Percentiles rank a stretch among this genome's conserved stretches.
These are phyloP conservation scores for Phytophthora brassicae DNA, from an alignment of 352 stramenopile species.

Conservation along the genomic window DNA sequence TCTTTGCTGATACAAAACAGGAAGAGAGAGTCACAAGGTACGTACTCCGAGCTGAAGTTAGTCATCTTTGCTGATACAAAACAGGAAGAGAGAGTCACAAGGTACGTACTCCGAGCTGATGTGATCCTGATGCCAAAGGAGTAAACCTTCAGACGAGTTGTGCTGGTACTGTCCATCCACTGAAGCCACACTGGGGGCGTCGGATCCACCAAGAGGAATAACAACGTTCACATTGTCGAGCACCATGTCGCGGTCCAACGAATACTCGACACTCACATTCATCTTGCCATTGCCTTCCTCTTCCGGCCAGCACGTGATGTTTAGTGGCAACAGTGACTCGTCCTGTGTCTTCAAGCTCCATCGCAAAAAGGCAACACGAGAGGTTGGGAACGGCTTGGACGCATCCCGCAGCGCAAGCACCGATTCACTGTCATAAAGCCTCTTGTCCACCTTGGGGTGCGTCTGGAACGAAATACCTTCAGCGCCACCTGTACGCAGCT, in stretches of 20 bases:
- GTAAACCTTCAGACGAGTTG: constrained; percentile 64
- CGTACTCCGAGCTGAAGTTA: constrained; percentile 75
- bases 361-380: constrained; percentile 77
- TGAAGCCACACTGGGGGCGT: constrained; percentile 71
- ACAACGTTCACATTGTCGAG: constrained; percentile 89
- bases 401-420: constrained; percentile 79
- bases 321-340: constrained; percentile 80
- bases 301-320: constrained; percentile 89
- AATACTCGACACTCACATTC: constrained; percentile 89
- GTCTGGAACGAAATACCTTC: constrained; percentile 86
- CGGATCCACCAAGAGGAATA: constrained; percentile 70
- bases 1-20: not conserved
- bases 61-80: not conserved
- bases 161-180: constrained; percentile 89
- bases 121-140: constrained; percentile 85
- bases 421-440: constrained; percentile 80
- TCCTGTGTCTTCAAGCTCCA: constrained; percentile 89
- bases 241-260: constrained; percentile 85
- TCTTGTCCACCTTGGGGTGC: constrained; percentile 89
- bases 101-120: constrained; percentile 72
- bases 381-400: constrained; percentile 81
- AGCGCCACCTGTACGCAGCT: constrained; percentile 61
- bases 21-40: constrained; percentile 14
- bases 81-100: not conserved
- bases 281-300: constrained; percentile 85